Evolutionary conservation across 2,329 filamentous ascomycete species (phyloP).

Genomic region (Pestalotiopsis sp.): DNA sequence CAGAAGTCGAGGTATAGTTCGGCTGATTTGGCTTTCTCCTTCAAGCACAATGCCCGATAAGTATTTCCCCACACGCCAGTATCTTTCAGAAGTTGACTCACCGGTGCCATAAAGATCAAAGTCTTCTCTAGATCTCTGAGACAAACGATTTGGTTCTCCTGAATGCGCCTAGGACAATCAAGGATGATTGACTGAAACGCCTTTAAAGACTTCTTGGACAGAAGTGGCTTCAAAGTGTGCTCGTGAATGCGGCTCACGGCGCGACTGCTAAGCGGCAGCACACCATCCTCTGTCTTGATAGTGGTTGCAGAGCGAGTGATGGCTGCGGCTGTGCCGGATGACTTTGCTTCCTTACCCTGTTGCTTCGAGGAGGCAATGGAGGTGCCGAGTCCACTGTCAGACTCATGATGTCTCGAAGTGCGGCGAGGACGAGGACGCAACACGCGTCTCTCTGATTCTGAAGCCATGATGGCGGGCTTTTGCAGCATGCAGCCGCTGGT

Average conservation of each 20-base stretch:
- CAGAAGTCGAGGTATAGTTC: slow-evolving; percentile 82
- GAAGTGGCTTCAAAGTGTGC: slow-evolving; percentile 75
- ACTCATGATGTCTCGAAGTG: slow-evolving; percentile 67
- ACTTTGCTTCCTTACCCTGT: slow-evolving; percentile 47
- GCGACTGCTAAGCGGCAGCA: slow-evolving; percentile 65
- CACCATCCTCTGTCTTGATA: slow-evolving; percentile 44
- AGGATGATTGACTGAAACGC: slow-evolving; percentile 80
- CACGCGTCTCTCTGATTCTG: slow-evolving; percentile 47
- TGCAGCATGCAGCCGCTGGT: slow-evolving; percentile 50
- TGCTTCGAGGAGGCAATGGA: slow-evolving; percentile 69
- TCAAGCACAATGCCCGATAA: slow-evolving; percentile 70
- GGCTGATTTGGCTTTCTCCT: slow-evolving; percentile 77
- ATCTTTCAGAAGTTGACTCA: slow-evolving; percentile 69
- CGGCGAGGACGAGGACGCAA: slow-evolving; percentile 58
- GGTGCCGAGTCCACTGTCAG: slow-evolving; percentile 86
- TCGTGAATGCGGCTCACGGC: slow-evolving; percentile 80
- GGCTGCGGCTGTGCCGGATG: slow-evolving; percentile 50
- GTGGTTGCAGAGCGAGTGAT: slow-evolving; percentile 62
- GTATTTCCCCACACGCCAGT: slow-evolving; percentile 61
- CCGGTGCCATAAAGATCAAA: slow-evolving; percentile 85
- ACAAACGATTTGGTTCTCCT: slow-evolving; percentile 83
- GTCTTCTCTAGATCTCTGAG: slow-evolving; percentile 94
- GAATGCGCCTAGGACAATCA: slow-evolving; percentile 78
- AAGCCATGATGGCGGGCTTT: slow-evolving; percentile 27
- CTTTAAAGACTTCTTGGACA: slow-evolving; percentile 72